Evolutionary conservation across 345 rosid species (phyloP), one percentile per base, ranked within the genome.

Genomic region (Tarenaya hassleriana): DNA sequence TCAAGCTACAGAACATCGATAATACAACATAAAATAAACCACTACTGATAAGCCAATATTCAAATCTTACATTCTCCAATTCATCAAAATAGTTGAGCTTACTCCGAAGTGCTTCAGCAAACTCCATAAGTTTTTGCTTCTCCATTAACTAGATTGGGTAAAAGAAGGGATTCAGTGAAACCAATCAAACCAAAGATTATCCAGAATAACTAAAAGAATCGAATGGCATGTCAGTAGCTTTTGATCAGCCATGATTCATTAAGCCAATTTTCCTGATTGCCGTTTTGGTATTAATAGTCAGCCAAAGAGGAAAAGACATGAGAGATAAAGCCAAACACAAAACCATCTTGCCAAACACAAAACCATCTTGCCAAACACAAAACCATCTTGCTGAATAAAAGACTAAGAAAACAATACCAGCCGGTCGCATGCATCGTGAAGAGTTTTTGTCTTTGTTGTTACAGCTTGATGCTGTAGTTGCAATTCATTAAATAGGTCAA

Each of bases 51-150:
- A 65, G 79, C 53, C 37, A 79, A 75, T 51, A 67, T 62, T 67
- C 77, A 82, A 80, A 75, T 83, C 96, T 81, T 83, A 92, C 98
- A 77, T 92, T 88, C 90, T 92, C 98, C 94, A 92, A 71, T 76
- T 92, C 98, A 74, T 88, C 98, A 75, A 92, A 92, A 75, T 76
- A 82, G 69, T 79, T 82, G 71, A 92, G 98, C 81, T 83, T 87
- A 73, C 83, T 83, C 41, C 81, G 88, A 63, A 92, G 78, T 39
- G 96, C 98, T 69, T 88, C 96, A 4, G 86, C 95, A 76, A 87
- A 88, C 64, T 84, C 96, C 41, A 88, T 62, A 71, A 92, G 62
- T 64, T 81, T 83, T 74, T 92, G 88, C 69, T 88, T 88, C 77
- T 85, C 98, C 55, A 81, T 73, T 49, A 91, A 69, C 96, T 91